Evolutionary conservation across 208 protist genomes (phyloP).

Genomic region (Phytomonas francai): DNA sequence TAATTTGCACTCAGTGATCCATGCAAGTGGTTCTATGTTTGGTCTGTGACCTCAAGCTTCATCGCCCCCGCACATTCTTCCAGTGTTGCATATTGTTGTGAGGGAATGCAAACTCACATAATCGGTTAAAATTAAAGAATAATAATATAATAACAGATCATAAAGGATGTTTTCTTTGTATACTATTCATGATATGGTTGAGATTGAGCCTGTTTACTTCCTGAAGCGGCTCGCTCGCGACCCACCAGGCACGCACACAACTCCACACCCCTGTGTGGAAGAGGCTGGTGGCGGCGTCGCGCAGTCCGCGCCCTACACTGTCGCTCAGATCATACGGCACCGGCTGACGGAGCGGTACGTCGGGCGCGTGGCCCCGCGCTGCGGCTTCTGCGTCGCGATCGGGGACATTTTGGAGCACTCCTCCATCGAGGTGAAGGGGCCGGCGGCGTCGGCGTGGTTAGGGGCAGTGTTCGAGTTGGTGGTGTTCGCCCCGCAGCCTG

Average conservation of each 20-base stretch:
- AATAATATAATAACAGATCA: neutral
- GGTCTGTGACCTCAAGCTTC: conserved; percentile 4
- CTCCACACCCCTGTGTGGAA: neutral
- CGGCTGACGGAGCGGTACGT: conserved; percentile 80
- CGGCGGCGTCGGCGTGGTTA: conserved; percentile 63
- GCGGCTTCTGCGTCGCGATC: conserved; percentile 67
- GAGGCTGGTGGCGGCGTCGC: conserved; percentile 1
- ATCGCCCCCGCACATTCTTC: neutral
- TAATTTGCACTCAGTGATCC: neutral
- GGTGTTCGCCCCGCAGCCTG: conserved; percentile 47
- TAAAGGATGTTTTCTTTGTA: conserved; percentile 54
- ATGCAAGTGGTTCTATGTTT: neutral
- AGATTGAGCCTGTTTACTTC: conserved; percentile 81
- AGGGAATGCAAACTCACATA: neutral
- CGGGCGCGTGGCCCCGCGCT: conserved; percentile 48
- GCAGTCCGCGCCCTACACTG: conserved; percentile 17
- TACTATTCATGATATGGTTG: conserved; percentile 60
- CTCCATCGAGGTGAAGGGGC: conserved; percentile 33
- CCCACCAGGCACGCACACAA: neutral
- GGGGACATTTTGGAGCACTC: conserved; percentile 47
- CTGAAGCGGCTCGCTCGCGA: conserved; percentile 9
- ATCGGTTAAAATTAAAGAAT: neutral
- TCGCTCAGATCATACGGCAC: conserved; percentile 39
- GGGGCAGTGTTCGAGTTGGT: conserved; percentile 52
- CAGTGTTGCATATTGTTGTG: neutral